Percentiles rank a stretch among this genome's conserved stretches.
Conservation (phyloP, 768 basidiomycete species). For the Collybia mongolica region DNA sequence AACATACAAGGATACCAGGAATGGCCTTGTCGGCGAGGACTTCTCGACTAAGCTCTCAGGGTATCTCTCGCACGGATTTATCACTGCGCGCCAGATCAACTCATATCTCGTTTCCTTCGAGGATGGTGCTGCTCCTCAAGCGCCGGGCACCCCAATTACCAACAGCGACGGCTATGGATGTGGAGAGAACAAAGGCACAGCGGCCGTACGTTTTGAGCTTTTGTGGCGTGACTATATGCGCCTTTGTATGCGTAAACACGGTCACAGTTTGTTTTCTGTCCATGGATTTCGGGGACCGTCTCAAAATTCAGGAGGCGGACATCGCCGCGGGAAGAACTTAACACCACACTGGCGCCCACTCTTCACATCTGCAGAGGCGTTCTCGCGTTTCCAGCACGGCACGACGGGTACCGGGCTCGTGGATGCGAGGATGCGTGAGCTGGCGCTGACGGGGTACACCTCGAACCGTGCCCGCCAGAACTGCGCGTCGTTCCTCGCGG, state of each 20-base stretch:
- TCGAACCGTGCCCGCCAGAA: constrained; percentile 5
- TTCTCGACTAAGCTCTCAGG: not conserved
- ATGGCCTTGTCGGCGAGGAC: not conserved
- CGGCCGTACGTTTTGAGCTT: constrained; percentile 1
- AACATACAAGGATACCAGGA: not conserved
- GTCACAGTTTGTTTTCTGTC: not conserved
- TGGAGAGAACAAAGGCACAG: not conserved
- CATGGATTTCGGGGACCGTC: not conserved
- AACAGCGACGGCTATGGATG: not conserved
- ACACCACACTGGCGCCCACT: not conserved
- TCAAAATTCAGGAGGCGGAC: not conserved
- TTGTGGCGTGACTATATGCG: constrained; percentile 3
- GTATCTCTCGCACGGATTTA: not conserved
- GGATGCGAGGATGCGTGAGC: not conserved
- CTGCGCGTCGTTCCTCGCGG: constrained; percentile 4
- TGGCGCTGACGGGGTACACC: not conserved
- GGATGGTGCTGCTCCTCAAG: not conserved
- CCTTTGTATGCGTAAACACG: not conserved
- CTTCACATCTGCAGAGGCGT: not conserved
- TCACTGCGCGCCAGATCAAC: not conserved
- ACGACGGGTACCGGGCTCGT: not conserved
- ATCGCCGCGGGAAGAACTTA: not conserved
- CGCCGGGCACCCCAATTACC: not conserved
- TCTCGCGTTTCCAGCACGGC: not conserved
- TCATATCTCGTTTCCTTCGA: not conserved